Conservation (phyloP, 768 basidiomycete genomes). For the Xerocomellus chrysenteron region DNA sequence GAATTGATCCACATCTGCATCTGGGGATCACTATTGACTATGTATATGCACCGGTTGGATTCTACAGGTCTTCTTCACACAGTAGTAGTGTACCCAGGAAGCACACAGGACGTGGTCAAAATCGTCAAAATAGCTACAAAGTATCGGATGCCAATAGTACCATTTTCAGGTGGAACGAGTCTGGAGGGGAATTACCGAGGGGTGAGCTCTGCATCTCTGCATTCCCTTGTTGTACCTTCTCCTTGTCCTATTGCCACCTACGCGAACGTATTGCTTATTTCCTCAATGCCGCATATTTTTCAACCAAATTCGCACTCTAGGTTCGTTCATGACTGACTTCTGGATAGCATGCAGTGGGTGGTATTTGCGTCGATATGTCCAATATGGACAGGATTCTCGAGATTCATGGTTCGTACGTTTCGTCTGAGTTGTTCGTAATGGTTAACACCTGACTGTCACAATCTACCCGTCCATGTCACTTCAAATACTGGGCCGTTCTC, state of each 20-base stretch:
- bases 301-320: not conserved
- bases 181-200: slow-evolving; percentile 75
- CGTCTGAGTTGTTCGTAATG: not conserved
- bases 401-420: slow-evolving; percentile 56
- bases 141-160: slow-evolving; percentile 72
- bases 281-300: not conserved
- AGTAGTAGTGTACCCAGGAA: slow-evolving; percentile 62
- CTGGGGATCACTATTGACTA: not conserved
- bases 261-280: not conserved
- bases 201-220: slow-evolving; percentile 38
- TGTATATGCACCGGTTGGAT: not conserved
- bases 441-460: not conserved
- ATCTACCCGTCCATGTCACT: not conserved
- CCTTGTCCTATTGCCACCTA: not conserved
- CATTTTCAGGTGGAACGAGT: slow-evolving; percentile 81
- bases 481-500: not conserved
- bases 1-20: not conserved
- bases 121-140: slow-evolving; percentile 74
- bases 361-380: slow-evolving; percentile 80
- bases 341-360: slow-evolving; percentile 38
- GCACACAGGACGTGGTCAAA: slow-evolving; percentile 79
- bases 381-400: slow-evolving; percentile 76
- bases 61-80: slow-evolving; percentile 45
- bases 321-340: not conserved
- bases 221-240: not conserved